Percentiles rank a stretch among this genome's conserved stretches.
Evolutionary conservation across 305 asterid species (phyloP).

Genomic region (Fraxinus floribunda): DNA sequence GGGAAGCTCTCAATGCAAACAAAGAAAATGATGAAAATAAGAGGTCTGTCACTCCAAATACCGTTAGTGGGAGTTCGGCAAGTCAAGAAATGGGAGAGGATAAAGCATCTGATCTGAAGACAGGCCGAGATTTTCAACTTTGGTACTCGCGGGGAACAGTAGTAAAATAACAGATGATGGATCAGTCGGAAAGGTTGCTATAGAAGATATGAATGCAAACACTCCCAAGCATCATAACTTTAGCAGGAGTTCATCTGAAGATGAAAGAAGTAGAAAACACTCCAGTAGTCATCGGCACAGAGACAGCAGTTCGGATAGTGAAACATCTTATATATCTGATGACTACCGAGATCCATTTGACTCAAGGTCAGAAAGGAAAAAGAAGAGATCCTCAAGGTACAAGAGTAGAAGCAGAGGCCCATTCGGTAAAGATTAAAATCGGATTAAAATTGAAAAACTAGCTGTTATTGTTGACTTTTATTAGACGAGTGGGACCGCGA

Average conservation of each 20-base stretch:
- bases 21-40: slow-evolving; percentile 33
- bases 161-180: slow-evolving; percentile 10
- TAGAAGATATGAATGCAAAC: slow-evolving; percentile 27
- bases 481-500: too few species aligned
- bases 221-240: slow-evolving; percentile 22
- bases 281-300: slow-evolving; percentile 44
- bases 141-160: background rate
- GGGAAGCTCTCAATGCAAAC: slow-evolving; percentile 26
- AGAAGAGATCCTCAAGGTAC: slow-evolving; percentile 41
- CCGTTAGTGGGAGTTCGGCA: slow-evolving; percentile 21
- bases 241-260: slow-evolving; percentile 56
- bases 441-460: too few species aligned
- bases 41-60: slow-evolving; percentile 18
- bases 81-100: slow-evolving; percentile 24
- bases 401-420: slow-evolving; percentile 49
- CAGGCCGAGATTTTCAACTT: background rate
- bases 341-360: slow-evolving; percentile 38
- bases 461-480: too few species aligned
- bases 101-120: slow-evolving; percentile 8
- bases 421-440: too few species aligned
- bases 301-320: slow-evolving; percentile 40
- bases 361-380: slow-evolving; percentile 55
- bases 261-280: slow-evolving; percentile 53
- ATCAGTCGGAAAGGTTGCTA: slow-evolving; percentile 15
- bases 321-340: slow-evolving; percentile 42